Conservation (phyloP, 140 eudicot species). For the Erigeron philadelphicus region DNA sequence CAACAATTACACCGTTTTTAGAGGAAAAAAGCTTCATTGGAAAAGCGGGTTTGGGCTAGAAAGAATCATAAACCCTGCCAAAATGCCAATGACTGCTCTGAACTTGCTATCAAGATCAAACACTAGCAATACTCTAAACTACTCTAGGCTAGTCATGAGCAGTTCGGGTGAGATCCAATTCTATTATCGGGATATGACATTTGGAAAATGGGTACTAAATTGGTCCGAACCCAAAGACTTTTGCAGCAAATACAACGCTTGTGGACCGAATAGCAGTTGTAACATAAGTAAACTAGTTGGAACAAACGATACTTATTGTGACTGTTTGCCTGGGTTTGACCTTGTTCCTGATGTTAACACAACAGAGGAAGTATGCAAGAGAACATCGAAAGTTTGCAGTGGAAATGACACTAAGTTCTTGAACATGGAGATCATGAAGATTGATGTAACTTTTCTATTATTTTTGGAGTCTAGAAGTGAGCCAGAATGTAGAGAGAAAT, state of each 20-base stretch:
- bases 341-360: conserved; percentile 13
- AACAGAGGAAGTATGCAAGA: conserved; percentile 28
- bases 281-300: neutral
- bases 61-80: conserved; percentile 31
- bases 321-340: conserved; percentile 49
- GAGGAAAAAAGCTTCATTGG: conserved; percentile 34
- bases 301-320: conserved; percentile 20
- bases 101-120: conserved; percentile 27
- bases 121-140: neutral
- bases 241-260: conserved; percentile 35
- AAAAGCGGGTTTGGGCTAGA: conserved; percentile 38
- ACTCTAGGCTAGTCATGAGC: conserved; percentile 31
- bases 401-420: conserved; percentile 28
- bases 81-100: conserved; percentile 30
- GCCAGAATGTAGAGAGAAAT: conserved; percentile 37
- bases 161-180: conserved; percentile 33
- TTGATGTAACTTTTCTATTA: conserved; percentile 23
- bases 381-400: conserved; percentile 19
- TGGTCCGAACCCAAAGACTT: conserved; percentile 44
- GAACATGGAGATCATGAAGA: conserved; percentile 31
- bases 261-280: conserved; percentile 46
- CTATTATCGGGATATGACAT: conserved; percentile 1
- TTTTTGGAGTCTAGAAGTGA: conserved; percentile 25
- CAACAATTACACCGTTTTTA: conserved; percentile 36
- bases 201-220: conserved; percentile 27